These are phyloP conservation scores for Brassica nigra DNA, from an alignment of 345 rosid genomes.

Conservation along the genomic window DNA sequence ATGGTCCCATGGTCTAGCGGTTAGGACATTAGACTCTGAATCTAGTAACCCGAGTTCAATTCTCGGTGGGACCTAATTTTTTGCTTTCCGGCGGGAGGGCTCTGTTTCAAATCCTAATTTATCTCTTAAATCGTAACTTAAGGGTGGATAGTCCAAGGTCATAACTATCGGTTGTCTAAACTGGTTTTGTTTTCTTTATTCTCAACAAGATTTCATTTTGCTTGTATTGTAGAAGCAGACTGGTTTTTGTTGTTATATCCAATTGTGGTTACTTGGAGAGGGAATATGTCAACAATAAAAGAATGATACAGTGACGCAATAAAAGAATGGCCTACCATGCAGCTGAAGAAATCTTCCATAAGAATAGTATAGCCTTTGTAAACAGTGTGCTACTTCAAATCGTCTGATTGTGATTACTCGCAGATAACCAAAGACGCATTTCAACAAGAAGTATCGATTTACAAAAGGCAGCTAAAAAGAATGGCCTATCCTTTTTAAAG, in stretches of 20 bases:
- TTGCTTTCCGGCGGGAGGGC: background rate
- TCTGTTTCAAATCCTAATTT: background rate
- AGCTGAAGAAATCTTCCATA: background rate
- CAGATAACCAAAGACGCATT: background rate
- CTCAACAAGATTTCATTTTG: background rate
- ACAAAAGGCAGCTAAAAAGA: background rate
- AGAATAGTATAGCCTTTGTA: background rate
- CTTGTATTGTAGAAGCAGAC: background rate
- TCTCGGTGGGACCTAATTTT: slow-evolving; percentile 69
- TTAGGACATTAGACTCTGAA: slow-evolving; percentile 91
- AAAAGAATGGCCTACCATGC: background rate
- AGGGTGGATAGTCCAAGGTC: background rate
- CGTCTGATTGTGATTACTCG: background rate
- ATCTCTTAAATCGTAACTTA: too few relatives aligned
- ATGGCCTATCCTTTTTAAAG: too few relatives aligned
- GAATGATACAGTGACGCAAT: background rate
- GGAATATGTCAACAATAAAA: background rate
- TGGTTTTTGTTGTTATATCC: background rate
- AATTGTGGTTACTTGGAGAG: background rate
- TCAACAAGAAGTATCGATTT: background rate
- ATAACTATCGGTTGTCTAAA: background rate
- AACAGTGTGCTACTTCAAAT: background rate
- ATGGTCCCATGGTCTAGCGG: slow-evolving; percentile 83
- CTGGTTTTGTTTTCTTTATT: background rate
- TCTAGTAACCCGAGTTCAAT: slow-evolving; percentile 95